Base-by-base conservation (phyloP, 305 asterid species). In the Fraxinus ornus region DNA sequence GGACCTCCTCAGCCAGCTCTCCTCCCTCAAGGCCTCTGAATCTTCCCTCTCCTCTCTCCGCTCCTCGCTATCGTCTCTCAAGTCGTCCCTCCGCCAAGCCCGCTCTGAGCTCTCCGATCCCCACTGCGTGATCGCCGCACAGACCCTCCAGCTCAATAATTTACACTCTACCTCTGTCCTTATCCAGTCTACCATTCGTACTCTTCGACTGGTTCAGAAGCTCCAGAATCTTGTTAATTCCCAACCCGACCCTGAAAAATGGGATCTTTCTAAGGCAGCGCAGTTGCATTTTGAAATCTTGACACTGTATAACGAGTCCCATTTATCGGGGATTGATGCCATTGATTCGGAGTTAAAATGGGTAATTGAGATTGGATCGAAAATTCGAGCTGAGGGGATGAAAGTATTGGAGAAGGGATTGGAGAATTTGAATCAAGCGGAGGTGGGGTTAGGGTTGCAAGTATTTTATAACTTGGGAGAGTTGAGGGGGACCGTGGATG, bases 401-500 rank as follows among this genome's bases (percentile, higher is more conserved):
- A 90, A 85, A 84, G 95, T 95, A 32, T 87, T 94, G 90, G 97
- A 94, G 78, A 93, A 93, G 80, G 99, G 99, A 21, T 89, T 95
- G 21, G 95, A 95, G 81, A 93, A 91, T 82, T 82, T 95, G 90
- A 95, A 94, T 86, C 99, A 95, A 83, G 97, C 97, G 6, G 99
- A 95, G 85, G 98, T 93, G 4, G 98, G 98, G 68, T 89, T 95
- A 39, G 98, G 98, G 28, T 83, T 95, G 90, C 98, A 95, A 83
- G 98, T 95, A 83, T 95, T 95, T 85, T 94, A 93, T 86, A 95
- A 94, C 80, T 88, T 95, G 95, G 98, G 99, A 26, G 99, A 95
- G 85, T 90, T 95, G 91, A 93, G 90, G 86, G 93, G 88, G 24
- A 90, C 99, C 0, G 97, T 95, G 73, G 97, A 95, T 82, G 97